phyloP scores from a whole-genome alignment of 2,329 filamentous ascomycete genomes.

The Paecilomyces dactylethromorphus region DNA sequence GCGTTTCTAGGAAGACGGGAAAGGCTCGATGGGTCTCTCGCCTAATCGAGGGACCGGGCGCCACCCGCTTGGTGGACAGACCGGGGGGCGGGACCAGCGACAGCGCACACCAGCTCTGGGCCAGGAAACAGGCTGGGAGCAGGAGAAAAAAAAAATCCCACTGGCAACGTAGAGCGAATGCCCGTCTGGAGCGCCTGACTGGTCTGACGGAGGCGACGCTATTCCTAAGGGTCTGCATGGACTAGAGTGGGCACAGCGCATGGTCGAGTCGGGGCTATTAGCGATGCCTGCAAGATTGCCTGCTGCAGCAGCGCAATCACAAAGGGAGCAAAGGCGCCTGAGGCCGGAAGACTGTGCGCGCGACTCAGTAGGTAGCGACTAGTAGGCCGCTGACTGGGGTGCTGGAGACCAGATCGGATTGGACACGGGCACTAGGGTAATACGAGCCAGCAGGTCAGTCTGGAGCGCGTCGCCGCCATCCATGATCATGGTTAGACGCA shows the following conservation, averaged over 20 bases:
- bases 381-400: not conserved
- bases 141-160: not conserved
- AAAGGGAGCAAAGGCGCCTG: not conserved
- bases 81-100: not conserved
- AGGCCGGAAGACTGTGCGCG: not conserved
- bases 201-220: not conserved
- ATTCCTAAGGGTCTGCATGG: not conserved
- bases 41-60: conserved; percentile 8
- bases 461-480: not conserved
- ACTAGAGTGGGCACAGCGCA: not conserved
- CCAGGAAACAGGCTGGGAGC: not conserved
- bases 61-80: not conserved
- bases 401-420: not conserved
- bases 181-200: not conserved
- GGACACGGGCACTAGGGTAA: not conserved
- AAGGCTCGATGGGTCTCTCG: conserved; percentile 25
- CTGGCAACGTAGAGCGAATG: not conserved
- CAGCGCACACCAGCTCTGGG: not conserved
- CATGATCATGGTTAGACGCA: not conserved
- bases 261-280: not conserved
- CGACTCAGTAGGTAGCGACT: not conserved
- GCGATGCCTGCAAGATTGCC: not conserved
- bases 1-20: conserved; percentile 14
- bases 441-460: not conserved
- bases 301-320: not conserved